Evolutionary conservation across 2,329 filamentous ascomycete genomes (phyloP).

Genomic region (Thielaviopsis cerberus): DNA sequence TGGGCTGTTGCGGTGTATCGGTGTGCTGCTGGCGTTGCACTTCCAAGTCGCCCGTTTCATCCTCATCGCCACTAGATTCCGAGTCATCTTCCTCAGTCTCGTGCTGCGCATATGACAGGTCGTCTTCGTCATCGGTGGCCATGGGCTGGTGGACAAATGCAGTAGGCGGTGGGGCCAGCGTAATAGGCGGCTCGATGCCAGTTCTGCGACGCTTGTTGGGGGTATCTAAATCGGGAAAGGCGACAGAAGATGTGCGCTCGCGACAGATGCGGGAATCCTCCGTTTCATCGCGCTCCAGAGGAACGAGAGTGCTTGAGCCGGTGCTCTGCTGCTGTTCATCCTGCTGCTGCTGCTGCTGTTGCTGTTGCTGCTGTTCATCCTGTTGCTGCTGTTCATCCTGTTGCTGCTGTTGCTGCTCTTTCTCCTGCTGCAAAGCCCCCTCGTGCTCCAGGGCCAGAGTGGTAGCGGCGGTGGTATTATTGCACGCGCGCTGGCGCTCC

Average conservation of each 20-base stretch:
- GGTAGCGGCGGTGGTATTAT: no score
- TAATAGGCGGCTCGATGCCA: slow-evolving; percentile 8
- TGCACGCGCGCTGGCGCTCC: slow-evolving; percentile 1
- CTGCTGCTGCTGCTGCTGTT: slow-evolving; percentile 14
- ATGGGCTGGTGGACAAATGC: slow-evolving; percentile 11
- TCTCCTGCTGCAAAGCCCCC: no score
- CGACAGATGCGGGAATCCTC: neutral
- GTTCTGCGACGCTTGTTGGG: neutral
- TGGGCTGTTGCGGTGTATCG: neutral
- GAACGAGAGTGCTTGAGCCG: neutral
- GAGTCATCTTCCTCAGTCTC: slow-evolving; percentile 1
- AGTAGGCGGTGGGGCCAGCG: slow-evolving; percentile 2
- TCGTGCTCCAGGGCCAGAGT: neutral
- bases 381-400: no score
- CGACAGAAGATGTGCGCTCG: slow-evolving; percentile 5
- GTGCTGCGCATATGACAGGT: slow-evolving; percentile 6
- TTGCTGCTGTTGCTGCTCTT: neutral
- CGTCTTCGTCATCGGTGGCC: slow-evolving; percentile 4
- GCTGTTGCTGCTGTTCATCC: neutral
- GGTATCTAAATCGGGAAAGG: neutral
- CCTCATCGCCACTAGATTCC: neutral
- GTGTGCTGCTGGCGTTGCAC: neutral
- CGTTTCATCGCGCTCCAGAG: neutral
- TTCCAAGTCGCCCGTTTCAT: neutral
- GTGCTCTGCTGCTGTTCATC: neutral